Evolutionary conservation across 2,329 filamentous ascomycete genomes (phyloP), one percentile per base, ranked within the genome.

Genomic region (Fusarium dlaminii): DNA sequence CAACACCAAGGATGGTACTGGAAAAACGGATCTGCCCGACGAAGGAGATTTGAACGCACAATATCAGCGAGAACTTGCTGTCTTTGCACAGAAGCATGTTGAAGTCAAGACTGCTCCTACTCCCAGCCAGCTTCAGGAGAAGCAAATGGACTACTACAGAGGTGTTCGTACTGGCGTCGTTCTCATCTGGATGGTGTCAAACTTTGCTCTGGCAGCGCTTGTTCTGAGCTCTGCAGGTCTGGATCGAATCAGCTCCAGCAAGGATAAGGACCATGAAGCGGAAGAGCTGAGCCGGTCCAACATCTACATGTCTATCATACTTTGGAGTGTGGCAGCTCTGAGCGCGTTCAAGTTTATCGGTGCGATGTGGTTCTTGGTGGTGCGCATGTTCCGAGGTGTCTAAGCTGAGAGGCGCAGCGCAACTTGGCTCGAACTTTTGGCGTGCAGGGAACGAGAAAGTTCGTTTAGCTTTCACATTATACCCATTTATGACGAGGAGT

Each of bases 131-230:
- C 84, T 89, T 49, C 87, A 90, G 40, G 95, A 98, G 81, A 94
- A 93, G 80, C 96, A 99, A 82, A 94, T 98, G 86, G 96, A 99
- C 82, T 99, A 98, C 84, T 99, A 99, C 88, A 95, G 95, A 79
- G 96, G 95, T 75, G 98, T 99, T 82, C 91, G 96, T 72, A 97
- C 94, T 27, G 90, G 94, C 34, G 95, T 98, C 75, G 96, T 99
- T 36, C 86, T 98, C 57, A 91, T 93, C 75, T 99, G 96, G 96
- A 98, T 99, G 88, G 94, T 98, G 78, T 95, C 92, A 80, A 99
- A 99, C 83, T 93, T 99, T 81, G 95, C 90, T 2, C 90, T 99
- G 11, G 91, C 90, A 2, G 96, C 96, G 1, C 88, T 97, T 5
- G 96, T 99, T 13, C 86, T 99, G 75, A 95, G 93, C 80, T 92